These are phyloP conservation scores for Silybum marianum DNA, from an alignment of 129 eudicot genomes.

Conservation along the genomic window DNA sequence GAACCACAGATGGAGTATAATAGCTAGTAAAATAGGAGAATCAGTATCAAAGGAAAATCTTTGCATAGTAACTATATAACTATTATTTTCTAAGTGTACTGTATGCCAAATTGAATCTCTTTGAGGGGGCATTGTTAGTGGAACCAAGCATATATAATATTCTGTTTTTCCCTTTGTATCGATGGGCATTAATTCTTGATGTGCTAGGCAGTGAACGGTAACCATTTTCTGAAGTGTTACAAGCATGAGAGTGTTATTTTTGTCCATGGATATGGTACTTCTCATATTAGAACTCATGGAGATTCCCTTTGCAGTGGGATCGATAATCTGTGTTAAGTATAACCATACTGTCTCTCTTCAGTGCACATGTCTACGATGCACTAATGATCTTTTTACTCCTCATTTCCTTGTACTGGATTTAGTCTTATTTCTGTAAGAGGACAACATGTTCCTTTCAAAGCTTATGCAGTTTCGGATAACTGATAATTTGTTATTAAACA, in stretches of 20 bases:
- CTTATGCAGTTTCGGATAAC: not conserved
- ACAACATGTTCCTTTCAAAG: not conserved
- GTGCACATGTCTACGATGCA: not conserved
- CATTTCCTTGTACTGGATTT: not conserved
- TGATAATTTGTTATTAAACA: not conserved
- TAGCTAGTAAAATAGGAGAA: slow-evolving; percentile 33
- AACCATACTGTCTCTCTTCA: not conserved
- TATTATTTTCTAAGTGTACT: not conserved
- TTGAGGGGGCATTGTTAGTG: slow-evolving; percentile 6
- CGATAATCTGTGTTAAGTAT: not conserved
- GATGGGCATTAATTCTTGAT: not conserved
- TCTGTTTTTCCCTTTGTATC: not conserved
- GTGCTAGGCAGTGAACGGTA: not conserved
- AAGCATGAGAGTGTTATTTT: not conserved
- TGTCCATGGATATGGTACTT: not conserved
- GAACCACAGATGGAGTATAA: slow-evolving; percentile 36
- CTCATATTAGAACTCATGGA: slow-evolving; percentile 7
- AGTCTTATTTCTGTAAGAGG: not conserved
- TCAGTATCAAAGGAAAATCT: slow-evolving; percentile 27
- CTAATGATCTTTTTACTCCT: not conserved
- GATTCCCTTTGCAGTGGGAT: not conserved
- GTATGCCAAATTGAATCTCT: not conserved
- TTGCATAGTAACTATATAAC: not conserved
- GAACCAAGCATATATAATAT: slow-evolving; percentile 3
- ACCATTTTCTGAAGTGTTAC: not conserved